Evolutionary conservation across 2,329 filamentous ascomycete species (phyloP), one percentile per base, ranked within the genome.

Genomic region (Periconia sp.): DNA sequence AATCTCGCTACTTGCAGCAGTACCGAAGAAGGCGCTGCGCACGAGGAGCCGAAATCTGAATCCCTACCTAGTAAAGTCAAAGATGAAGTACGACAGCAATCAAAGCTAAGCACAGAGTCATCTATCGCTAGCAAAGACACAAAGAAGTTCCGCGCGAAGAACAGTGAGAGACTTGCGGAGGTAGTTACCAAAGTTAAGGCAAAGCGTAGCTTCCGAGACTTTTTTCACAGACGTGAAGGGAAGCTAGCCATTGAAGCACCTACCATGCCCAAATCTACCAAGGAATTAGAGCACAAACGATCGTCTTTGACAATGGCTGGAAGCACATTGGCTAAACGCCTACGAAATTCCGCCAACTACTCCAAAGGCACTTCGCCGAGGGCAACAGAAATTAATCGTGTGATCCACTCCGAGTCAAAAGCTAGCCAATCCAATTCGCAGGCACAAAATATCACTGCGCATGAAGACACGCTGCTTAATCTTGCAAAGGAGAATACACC

Each of bases 131-230:
- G 21, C 6, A 31, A 31, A 4, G 22, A 33, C 18, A 19, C 5
- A 7, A 43, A 31, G 17, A 10, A 13, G 3, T 34, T 17, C 4
- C 34, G 4, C 4, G 23, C 25, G 16, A n/a, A 18, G 11, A 18
- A 32, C 9, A 30, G 21, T 5, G 13, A 35, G 15, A 17, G 15
- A 4, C 28, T 25, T 5, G 18, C 26, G 5, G 15, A 26, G 5
- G 8, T 22, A 12, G 19, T 23, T 4, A 39, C 36, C 17, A 55
- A 50, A 24, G 29, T 59, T 29, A 60, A 57, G 21, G 24, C 48
- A 5, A 60, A 61, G 41, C 53, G 48, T 17, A 65, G 60, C 39
- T 37, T 68, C 18, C 56, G 52, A 3, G 40, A 53, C n/a, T 32
- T 66, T 4, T 65, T 67, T 40, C 43, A 43, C 8, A 57, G 36